A percentile compares a stretch with the other conserved stretches of the same genome.
These are phyloP conservation scores for Pythium rishiriense DNA, from an alignment of 352 stramenopile species.

Conservation along the genomic window DNA sequence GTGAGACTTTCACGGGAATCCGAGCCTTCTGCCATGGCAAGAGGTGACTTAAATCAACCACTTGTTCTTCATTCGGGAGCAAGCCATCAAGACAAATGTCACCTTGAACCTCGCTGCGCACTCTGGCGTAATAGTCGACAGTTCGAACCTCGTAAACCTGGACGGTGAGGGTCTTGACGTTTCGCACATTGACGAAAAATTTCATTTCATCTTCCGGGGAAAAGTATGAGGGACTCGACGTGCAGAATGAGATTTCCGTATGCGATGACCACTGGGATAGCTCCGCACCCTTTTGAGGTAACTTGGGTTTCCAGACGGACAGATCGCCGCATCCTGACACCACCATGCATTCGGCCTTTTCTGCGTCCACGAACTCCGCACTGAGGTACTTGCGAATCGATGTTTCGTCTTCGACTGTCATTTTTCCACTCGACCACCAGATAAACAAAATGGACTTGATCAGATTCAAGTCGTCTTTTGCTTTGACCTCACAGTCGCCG, in stretches of 20 bases:
- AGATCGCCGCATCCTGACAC: constrained; percentile 10
- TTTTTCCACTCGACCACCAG: constrained; percentile 1
- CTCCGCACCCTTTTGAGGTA: constrained; percentile 28
- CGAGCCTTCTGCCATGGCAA: constrained; percentile 43
- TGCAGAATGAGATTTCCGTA: constrained; percentile 44
- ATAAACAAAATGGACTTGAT: constrained; percentile 11
- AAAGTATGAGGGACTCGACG: constrained; percentile 50
- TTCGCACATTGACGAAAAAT: constrained; percentile 44
- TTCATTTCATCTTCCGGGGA: constrained; percentile 37
- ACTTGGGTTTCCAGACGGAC: constrained; percentile 33
- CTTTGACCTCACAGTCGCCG: neutral
- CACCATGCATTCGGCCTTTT: constrained; percentile 26
- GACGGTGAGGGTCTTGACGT: constrained; percentile 51
- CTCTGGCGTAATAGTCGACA: constrained; percentile 51
- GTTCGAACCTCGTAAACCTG: constrained; percentile 68
- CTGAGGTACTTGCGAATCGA: constrained; percentile 6
- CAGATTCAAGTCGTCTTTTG: constrained; percentile 3
- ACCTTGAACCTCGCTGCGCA: constrained; percentile 46
- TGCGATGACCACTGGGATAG: constrained; percentile 24
- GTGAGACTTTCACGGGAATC: constrained; percentile 30
- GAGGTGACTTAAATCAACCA: constrained; percentile 50
- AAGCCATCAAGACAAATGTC: constrained; percentile 60
- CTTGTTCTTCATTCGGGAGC: constrained; percentile 54
- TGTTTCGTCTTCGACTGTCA: constrained; percentile 10
- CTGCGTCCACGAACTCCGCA: constrained; percentile 5